Evolutionary conservation across 805 yeast genomes (phyloP).

Genomic region (Saturnispora mendoncae): DNA sequence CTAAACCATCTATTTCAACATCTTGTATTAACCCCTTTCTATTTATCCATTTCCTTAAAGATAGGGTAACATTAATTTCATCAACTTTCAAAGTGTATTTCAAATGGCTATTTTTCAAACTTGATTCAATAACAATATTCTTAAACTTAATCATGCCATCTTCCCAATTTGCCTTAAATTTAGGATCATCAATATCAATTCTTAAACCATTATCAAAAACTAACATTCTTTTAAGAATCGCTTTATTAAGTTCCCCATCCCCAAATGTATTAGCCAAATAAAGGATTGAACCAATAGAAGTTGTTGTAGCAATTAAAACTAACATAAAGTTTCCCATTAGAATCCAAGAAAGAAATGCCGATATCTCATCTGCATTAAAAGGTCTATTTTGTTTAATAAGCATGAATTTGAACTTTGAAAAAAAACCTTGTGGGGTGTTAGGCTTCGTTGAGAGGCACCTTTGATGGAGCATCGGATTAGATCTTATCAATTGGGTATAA

Average conservation of each 20-base stretch:
- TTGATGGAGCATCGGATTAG: too few species aligned
- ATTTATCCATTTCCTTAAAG: conserved; percentile 47
- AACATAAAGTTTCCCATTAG: conserved; percentile 49
- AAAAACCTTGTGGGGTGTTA: neutral
- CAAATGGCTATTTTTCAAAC: conserved; percentile 13
- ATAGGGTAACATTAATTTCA: conserved; percentile 36
- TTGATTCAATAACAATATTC: conserved; percentile 28
- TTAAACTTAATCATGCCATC: conserved; percentile 43
- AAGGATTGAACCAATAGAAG: conserved; percentile 40
- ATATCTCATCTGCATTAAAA: conserved; percentile 41
- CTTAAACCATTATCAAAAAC: conserved; percentile 27
- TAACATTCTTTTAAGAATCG: conserved; percentile 23
- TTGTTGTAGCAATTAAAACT: conserved; percentile 50
- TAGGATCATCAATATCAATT: conserved; percentile 22
- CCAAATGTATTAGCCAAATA: conserved; percentile 34
- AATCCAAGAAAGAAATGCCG: conserved; percentile 49
- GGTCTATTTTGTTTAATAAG: conserved; percentile 40
- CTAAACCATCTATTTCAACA: conserved; percentile 40
- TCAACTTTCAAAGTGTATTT: conserved; percentile 33
- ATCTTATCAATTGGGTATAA: too few species aligned
- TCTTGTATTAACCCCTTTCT: conserved; percentile 45
- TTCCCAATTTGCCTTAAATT: conserved; percentile 37
- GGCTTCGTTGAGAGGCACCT: too few species aligned
- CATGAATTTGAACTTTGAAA: conserved; percentile 33
- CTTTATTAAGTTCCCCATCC: conserved; percentile 22